Evolutionary conservation across 257 asterid species (phyloP), one percentile per base, ranked within the genome.

Genomic region (Solanum chiquidenum): DNA sequence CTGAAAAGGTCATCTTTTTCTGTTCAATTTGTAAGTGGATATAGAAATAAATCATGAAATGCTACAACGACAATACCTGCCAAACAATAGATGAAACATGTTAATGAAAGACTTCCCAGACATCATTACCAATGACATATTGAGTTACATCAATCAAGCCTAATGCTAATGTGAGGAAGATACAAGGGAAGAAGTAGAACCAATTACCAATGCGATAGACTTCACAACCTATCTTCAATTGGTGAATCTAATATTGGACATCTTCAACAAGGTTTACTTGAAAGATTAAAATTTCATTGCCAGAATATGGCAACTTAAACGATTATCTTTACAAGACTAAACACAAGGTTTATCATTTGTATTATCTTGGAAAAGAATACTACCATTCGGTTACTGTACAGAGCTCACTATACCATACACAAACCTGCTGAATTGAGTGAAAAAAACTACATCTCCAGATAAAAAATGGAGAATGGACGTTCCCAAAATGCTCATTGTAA

Each of bases 361-460:
- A 21, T 82, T 66, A 82, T 34, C 83, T 90, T 74, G 87, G 90
- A 83, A 90, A 92, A 89, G 90, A 92, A 86, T 91, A 87, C 88
- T 83, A 76, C 80, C 82, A 83, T 84, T 69, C 69, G 49, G 86
- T 46, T 44, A 88, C 94, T 92, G 92, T 94, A 92, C 95, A 94
- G 75, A 85, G 83, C 92, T 88, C 87, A 58, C 88, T 87, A 90
- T 87, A 90, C 86, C 94, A 84, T 83, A 83, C 87, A 87, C 89
- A 88, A 87, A 84, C 91, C 83, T 87, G 86, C 90, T 58, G 88
- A 83, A 42, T 72, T 29, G 69, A 77, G 44, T 86, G 44, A 21
- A 29, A 20, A 46, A 31, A 46, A 46, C 83, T 31, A 55, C 37
- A 46, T 73, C 84, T 74, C 71, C 75, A 37, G 20, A 44, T 85